Percentiles rank a stretch among this genome's conserved stretches.
phyloP scores from a whole-genome alignment of 495 filamentous ascomycete genomes.

The Neurospora sp. region DNA sequence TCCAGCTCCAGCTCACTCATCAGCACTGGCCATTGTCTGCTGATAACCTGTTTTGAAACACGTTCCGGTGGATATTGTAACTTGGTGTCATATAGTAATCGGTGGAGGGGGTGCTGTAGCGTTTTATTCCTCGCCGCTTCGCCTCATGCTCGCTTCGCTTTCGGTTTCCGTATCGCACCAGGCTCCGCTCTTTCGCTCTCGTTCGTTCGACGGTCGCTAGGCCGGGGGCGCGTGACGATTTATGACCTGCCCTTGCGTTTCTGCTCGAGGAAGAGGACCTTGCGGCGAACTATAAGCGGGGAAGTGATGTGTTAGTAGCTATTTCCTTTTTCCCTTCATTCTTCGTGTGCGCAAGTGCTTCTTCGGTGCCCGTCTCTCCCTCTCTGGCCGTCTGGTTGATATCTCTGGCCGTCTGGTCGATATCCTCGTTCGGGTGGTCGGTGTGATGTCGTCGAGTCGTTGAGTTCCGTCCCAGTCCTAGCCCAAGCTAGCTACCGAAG shows the following conservation, averaged over 20 bases:
- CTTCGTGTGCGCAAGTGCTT: too few relatives aligned
- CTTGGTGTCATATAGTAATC: not conserved
- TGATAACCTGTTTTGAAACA: not conserved
- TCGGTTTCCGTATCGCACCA: not conserved
- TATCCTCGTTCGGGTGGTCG: too few relatives aligned
- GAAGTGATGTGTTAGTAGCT: not conserved
- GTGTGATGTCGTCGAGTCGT: too few relatives aligned
- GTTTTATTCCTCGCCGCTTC: not conserved
- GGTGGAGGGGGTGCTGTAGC: not conserved
- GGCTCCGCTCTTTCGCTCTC: not conserved
- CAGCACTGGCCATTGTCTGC: not conserved
- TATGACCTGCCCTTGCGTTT: conserved; percentile 46
- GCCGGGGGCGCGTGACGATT: not conserved
- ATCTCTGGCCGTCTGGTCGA: too few relatives aligned
- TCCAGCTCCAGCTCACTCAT: not conserved
- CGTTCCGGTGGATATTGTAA: not conserved
- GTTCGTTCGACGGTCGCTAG: not conserved
- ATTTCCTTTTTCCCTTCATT: not conserved
- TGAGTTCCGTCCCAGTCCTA: too few relatives aligned
- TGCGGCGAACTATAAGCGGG: conserved; percentile 54
- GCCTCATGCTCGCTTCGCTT: not conserved
- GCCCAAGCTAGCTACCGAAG: too few relatives aligned
- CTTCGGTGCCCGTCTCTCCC: too few relatives aligned
- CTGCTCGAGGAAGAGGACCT: conserved; percentile 88
- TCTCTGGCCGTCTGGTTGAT: too few relatives aligned